phyloP scores from a whole-genome alignment of 257 asterid species.

The Handroanthus guayacan region DNA sequence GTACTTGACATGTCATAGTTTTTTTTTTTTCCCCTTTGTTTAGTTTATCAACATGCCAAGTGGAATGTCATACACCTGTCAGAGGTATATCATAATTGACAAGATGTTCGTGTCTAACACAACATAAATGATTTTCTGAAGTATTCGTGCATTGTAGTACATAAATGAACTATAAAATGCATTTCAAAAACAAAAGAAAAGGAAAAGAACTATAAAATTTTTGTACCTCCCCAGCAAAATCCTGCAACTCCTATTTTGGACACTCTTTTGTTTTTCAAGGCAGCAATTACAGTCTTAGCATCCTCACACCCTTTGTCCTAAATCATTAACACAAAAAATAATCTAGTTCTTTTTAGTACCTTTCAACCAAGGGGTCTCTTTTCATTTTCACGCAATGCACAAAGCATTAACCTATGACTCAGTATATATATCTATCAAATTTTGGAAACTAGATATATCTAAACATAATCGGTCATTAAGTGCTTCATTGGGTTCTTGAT shows the following conservation, averaged over 20 bases:
- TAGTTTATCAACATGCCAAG: too few species aligned
- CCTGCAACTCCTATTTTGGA: conserved; percentile 71
- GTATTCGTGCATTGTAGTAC: background rate
- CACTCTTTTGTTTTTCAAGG: conserved; percentile 63
- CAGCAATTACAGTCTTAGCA: conserved; percentile 55
- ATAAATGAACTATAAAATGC: background rate
- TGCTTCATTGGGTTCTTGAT: background rate
- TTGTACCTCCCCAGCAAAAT: conserved; percentile 84
- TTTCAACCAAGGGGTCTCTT: background rate
- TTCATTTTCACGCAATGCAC: background rate
- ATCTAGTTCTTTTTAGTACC: background rate
- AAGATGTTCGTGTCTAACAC: too few species aligned
- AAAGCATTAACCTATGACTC: background rate
- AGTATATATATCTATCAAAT: background rate
- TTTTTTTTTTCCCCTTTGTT: too few species aligned
- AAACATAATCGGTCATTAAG: background rate
- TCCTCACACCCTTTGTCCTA: conserved; percentile 75
- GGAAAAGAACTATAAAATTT: background rate
- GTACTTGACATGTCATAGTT: too few species aligned
- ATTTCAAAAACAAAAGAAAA: background rate
- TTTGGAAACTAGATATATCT: background rate
- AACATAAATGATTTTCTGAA: too few species aligned
- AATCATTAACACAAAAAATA: conserved; percentile 8
- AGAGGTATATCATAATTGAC: too few species aligned
- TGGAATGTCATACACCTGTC: too few species aligned